Evolutionary conservation across 345 rosid genomes (phyloP).

Genomic region (Dovyalis caffra): DNA sequence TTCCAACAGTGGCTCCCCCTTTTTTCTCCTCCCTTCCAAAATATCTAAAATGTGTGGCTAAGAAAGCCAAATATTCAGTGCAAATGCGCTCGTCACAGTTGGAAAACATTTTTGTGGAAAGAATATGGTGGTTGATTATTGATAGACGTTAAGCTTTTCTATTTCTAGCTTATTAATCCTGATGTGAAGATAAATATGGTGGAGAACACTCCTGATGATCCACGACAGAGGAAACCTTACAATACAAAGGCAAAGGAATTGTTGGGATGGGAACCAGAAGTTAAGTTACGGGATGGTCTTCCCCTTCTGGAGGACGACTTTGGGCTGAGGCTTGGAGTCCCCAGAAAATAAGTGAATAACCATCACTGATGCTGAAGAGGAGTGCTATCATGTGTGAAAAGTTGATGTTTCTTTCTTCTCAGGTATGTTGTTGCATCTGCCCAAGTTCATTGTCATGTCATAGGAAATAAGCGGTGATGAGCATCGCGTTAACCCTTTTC

Average conservation of each 20-base stretch:
- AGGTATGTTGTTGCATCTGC: not conserved
- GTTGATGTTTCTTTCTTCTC: not conserved
- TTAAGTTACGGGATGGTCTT: conserved; percentile 79
- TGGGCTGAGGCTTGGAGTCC: conserved; percentile 64
- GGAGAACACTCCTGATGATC: conserved; percentile 94
- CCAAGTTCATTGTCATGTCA: not conserved
- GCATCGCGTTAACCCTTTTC: not conserved
- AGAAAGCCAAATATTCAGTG: not conserved
- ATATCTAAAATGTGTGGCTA: no score
- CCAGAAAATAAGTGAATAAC: conserved; percentile 36
- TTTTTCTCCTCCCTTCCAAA: no score
- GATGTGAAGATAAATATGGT: conserved; percentile 76
- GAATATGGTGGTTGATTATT: not conserved
- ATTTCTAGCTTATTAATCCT: conserved; percentile 65
- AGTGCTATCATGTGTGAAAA: not conserved
- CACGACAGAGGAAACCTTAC: conserved; percentile 88
- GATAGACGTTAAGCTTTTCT: not conserved
- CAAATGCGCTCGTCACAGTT: not conserved
- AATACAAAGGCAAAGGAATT: conserved; percentile 78
- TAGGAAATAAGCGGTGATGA: conserved; percentile 10
- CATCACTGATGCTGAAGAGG: not conserved
- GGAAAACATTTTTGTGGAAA: not conserved
- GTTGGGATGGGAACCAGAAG: conserved; percentile 91
- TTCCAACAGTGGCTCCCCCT: not conserved
- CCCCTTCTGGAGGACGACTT: conserved; percentile 93